Conservation (phyloP, 495 filamentous ascomycete species). For the Bathelium albidoporum region DNA sequence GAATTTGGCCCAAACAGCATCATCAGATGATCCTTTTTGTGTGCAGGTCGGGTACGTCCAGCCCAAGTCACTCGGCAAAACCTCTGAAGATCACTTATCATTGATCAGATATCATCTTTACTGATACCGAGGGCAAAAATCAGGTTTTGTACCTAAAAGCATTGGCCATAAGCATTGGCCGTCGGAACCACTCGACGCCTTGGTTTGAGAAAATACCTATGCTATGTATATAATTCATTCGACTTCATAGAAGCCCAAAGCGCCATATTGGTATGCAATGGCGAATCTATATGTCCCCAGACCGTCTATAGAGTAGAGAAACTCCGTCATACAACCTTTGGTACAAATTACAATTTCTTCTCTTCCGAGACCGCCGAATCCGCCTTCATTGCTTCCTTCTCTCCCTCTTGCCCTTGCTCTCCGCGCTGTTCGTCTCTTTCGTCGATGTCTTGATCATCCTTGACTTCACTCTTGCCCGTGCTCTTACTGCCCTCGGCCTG, state of each 20-base stretch:
- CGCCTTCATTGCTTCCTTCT: background rate
- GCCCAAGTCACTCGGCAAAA: no score
- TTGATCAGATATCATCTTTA: no score
- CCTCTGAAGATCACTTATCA: no score
- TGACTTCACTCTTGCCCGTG: slow-evolving; percentile 42
- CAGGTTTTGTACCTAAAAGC: no score
- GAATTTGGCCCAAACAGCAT: background rate
- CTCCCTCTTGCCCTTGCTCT: background rate
- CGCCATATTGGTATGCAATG: background rate
- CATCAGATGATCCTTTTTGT: no score
- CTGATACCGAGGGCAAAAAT: no score
- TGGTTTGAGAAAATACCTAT: no score
- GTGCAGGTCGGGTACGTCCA: no score
- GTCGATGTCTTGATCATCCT: slow-evolving; percentile 77
- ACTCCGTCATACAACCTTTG: background rate
- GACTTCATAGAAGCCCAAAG: background rate
- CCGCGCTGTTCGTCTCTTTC: slow-evolving; percentile 52
- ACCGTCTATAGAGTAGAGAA: background rate
- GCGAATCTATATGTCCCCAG: background rate
- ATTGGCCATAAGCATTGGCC: no score
- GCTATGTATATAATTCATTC: background rate
- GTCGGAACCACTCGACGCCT: no score
- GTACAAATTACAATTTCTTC: background rate
- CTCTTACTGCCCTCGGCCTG: slow-evolving; percentile 66
- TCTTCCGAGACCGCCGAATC: background rate